Evolutionary conservation across 2,329 filamentous ascomycete genomes (phyloP), one percentile per base, ranked within the genome.

Genomic region (Fusarium sp.): DNA sequence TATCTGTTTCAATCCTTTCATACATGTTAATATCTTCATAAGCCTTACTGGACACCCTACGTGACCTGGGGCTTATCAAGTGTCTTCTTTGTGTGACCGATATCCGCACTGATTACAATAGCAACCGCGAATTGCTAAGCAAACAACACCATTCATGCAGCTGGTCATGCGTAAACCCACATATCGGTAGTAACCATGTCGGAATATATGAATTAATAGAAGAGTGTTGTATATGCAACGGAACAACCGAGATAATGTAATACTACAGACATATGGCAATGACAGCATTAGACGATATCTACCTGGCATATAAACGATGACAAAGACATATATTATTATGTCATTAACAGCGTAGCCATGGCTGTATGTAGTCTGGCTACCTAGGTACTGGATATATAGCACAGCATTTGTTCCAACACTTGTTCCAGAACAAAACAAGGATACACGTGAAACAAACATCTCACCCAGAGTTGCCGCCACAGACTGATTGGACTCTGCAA

Each of bases 81-180:
- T 13, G 28, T 30, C 28, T n/a, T 35, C 17, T 46, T 39, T 24
- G 39, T 28, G 44, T 30, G 49, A 35, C 60, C 44, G 44, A 20
- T 33, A 35, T 13, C 52, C 45, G 51, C 37, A 19, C 15, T 52
- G 61, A 59, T 58, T 64, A 64, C 61, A 58, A 64, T 58, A 64
- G 39, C 51, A 58, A 51, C 28, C n/a, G 40, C 35, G 10, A 51
- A 58, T 52, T 58, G 55, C 45, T 51, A 64, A 64, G 47, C 52
- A 30, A 64, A 24, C n/a, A 14, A 17, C 30, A 44, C 33, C 24
- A 40, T 47, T 5, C 3, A 39, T 44, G 48, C 20, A 62, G 57
- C 43, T 26, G 20, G 44, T 48, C 43, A 15, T 48, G 44, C 35
- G 26, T 48, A 44, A 62, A 48, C 57, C 50, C 32, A 46, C 39